These are phyloP conservation scores for Saccharomyces pastorianus DNA, from an alignment of 1,139 yeast genomes.

Conservation along the genomic window DNA sequence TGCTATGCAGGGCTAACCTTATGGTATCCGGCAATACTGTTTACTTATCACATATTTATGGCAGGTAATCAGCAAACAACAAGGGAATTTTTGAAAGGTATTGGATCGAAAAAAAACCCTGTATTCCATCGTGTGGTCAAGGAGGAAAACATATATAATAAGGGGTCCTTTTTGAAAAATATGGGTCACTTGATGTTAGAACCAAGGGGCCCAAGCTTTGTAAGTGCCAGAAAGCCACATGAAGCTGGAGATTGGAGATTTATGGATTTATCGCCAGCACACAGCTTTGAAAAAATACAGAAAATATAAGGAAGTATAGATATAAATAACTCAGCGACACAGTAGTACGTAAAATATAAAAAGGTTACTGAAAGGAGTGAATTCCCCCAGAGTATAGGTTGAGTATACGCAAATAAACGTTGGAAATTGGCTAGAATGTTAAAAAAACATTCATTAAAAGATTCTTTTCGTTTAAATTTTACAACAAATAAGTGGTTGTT, in stretches of 20 bases:
- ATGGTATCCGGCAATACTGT: slow-evolving; percentile 48
- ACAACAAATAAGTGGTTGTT: slow-evolving; percentile 4
- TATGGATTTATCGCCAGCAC: slow-evolving; percentile 16
- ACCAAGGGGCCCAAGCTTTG: slow-evolving; percentile 40
- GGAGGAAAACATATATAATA: slow-evolving; percentile 40
- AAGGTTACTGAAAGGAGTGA: too few species aligned
- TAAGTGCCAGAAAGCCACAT: slow-evolving; percentile 36
- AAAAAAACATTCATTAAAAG: too few species aligned
- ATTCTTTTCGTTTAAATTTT: neutral
- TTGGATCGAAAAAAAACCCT: slow-evolving; percentile 29
- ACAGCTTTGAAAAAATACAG: slow-evolving; percentile 7
- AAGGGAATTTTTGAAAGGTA: slow-evolving; percentile 47
- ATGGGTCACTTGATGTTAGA: slow-evolving; percentile 43
- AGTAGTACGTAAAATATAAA: too few species aligned
- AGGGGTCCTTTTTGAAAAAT: slow-evolving; percentile 35
- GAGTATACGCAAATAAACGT: too few species aligned
- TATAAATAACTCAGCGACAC: neutral
- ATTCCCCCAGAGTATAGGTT: too few species aligned
- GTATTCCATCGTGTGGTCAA: slow-evolving; percentile 22
- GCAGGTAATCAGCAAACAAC: slow-evolving; percentile 60
- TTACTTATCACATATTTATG: slow-evolving; percentile 47
- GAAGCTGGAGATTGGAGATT: slow-evolving; percentile 41
- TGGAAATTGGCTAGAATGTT: too few species aligned
- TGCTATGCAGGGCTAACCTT: slow-evolving; percentile 40
- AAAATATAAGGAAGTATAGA: neutral